Evolutionary conservation across 257 asterid species (phyloP).

Genomic region (Gynochthodes officinalis): DNA sequence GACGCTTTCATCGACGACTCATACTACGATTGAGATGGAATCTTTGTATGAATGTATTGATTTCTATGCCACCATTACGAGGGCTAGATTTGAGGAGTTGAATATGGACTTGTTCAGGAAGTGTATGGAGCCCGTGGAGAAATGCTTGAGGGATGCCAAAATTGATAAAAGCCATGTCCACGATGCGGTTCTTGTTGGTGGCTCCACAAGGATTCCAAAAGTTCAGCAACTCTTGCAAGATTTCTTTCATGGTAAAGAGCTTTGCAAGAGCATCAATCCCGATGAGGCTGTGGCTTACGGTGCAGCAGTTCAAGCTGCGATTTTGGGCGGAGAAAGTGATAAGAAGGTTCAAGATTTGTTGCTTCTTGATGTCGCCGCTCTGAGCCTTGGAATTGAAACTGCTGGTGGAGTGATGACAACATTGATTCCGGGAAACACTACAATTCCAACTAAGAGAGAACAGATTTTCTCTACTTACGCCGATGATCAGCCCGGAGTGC

Average conservation of each 20-base stretch:
- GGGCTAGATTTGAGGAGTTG: conserved; percentile 60
- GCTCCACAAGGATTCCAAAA: conserved; percentile 54
- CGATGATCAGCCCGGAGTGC: conserved; percentile 50
- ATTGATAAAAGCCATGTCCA: conserved; percentile 39
- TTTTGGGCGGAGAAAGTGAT: conserved; percentile 46
- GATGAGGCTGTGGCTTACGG: conserved; percentile 65
- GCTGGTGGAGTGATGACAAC: conserved; percentile 62
- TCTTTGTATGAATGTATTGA: conserved; percentile 51
- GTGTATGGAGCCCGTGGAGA: conserved; percentile 62
- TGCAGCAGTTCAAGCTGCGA: conserved; percentile 61
- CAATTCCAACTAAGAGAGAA: conserved; percentile 55
- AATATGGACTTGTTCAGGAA: conserved; percentile 56
- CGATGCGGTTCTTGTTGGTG: conserved; percentile 65
- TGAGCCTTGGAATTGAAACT: conserved; percentile 51
- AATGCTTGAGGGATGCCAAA: conserved; percentile 47
- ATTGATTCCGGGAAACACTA: conserved; percentile 55
- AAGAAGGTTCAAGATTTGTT: conserved; percentile 49
- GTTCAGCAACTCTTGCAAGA: conserved; percentile 55
- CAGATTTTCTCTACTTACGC: conserved; percentile 50
- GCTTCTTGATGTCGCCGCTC: conserved; percentile 51
- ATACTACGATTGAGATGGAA: conserved; percentile 58
- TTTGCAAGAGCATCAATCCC: conserved; percentile 59
- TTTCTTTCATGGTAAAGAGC: conserved; percentile 57
- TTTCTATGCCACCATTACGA: conserved; percentile 50
- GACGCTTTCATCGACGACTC: conserved; percentile 49